A percentile compares a stretch with the other conserved stretches of the same genome.
Conservation (phyloP, 768 basidiomycete genomes). For the Grammothele lineata region DNA sequence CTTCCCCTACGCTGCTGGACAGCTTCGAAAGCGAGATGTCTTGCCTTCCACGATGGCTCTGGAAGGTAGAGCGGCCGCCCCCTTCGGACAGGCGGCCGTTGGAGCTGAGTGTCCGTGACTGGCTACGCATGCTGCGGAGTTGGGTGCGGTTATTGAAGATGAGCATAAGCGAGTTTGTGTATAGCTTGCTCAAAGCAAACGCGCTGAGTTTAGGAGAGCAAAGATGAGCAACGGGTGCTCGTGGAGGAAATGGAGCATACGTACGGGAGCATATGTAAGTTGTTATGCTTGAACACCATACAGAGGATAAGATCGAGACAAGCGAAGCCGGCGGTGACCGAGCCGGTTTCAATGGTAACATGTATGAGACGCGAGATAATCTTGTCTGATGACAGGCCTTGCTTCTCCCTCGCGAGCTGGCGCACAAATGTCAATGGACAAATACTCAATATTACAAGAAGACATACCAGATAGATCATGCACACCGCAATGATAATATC, state of each 20-base stretch:
- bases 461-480: conserved; percentile 2
- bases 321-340: not conserved
- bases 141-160: conserved; percentile 2
- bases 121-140: not conserved
- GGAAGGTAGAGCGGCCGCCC: not conserved
- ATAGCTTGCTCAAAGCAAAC: conserved; percentile 1
- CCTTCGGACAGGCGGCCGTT: too few species aligned
- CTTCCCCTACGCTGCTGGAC: not conserved
- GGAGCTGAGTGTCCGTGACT: too few species aligned
- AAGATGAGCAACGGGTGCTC: not conserved
- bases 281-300: conserved; percentile 2
- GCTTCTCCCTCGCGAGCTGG: not conserved
- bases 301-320: conserved; percentile 1
- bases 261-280: conserved; percentile 2
- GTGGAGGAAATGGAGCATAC: not conserved
- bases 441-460: not conserved
- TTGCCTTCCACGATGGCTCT: too few species aligned
- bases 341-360: conserved; percentile 2
- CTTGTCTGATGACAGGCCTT: not conserved
- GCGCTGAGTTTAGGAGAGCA: not conserved
- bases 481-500: conserved; percentile 2
- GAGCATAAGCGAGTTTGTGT: conserved; percentile 2
- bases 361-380: conserved; percentile 1
- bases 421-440: not conserved
- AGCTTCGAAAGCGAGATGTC: not conserved